Percentiles rank a stretch among this genome's conserved stretches.
Evolutionary conservation across 2,329 filamentous ascomycete species (phyloP).

Genomic region (Aspergillus floridensis): DNA sequence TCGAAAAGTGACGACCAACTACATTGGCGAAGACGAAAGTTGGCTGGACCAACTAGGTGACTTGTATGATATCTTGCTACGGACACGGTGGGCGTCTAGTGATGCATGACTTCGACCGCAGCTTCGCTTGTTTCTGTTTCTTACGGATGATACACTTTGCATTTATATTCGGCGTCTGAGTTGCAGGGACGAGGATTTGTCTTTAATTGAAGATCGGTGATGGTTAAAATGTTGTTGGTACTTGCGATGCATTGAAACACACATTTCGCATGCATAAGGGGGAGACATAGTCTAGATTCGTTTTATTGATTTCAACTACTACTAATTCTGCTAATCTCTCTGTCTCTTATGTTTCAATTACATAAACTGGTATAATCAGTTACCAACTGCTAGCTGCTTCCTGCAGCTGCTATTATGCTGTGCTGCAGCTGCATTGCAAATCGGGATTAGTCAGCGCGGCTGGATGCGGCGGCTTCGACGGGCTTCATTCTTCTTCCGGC

Average conservation of each 20-base stretch:
- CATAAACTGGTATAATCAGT: too few species aligned
- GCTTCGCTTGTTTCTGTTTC: constrained; percentile 23
- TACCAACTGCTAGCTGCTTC: too few species aligned
- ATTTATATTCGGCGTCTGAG: constrained; percentile 4
- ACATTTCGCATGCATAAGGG: not conserved
- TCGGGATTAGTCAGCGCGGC: constrained; percentile 26
- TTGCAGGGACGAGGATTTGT: not conserved
- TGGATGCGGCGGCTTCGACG: constrained; percentile 19
- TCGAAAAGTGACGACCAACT: constrained; percentile 3
- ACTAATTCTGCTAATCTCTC: too few species aligned
- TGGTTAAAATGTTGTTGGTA: not conserved
- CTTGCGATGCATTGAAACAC: not conserved
- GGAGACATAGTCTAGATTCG: not conserved
- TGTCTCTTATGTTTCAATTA: too few species aligned
- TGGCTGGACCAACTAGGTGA: constrained; percentile 16
- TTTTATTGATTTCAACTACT: too few species aligned
- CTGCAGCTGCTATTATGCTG: not conserved
- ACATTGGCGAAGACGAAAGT: constrained; percentile 3
- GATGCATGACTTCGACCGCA: constrained; percentile 1
- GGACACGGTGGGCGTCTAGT: constrained; percentile 7
- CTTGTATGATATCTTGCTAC: not conserved
- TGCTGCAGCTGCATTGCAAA: not conserved
- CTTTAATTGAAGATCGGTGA: not conserved
- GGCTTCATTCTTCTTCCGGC: constrained; percentile 6
- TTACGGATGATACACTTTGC: constrained; percentile 16